Evolutionary conservation across 495 filamentous ascomycete genomes (phyloP).

Genomic region (Xylaria cubensis): DNA sequence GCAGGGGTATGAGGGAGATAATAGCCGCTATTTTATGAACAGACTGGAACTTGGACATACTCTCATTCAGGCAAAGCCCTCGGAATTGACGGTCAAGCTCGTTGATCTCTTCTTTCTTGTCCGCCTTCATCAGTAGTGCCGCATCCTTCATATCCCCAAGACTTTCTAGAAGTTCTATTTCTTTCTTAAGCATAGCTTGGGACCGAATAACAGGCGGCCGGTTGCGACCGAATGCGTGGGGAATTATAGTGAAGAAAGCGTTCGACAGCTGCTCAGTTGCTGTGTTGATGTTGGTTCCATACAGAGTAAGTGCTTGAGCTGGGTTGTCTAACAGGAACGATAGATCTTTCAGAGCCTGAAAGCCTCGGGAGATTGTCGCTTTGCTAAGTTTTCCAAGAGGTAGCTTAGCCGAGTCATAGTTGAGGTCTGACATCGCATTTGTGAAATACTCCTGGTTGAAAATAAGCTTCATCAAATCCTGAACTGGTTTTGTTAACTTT

Average conservation of each 20-base stretch:
- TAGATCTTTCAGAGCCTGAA: constrained; percentile 74
- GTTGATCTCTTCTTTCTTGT: constrained; percentile 55
- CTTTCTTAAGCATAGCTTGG: constrained; percentile 65
- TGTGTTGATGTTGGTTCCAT: constrained; percentile 43
- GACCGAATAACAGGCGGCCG: constrained; percentile 69
- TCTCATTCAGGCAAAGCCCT: constrained; percentile 74
- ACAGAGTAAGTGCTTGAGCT: constrained; percentile 52
- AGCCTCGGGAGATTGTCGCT: constrained; percentile 72
- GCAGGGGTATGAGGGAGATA: no score
- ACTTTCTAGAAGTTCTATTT: constrained; percentile 78
- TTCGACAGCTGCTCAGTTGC: constrained; percentile 71
- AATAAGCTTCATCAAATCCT: constrained; percentile 77
- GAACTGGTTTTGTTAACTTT: constrained; percentile 62
- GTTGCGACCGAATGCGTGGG: constrained; percentile 78
- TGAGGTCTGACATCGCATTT: constrained; percentile 68
- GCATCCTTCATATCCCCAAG: constrained; percentile 84
- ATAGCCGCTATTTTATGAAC: background rate
- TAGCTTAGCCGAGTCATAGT: constrained; percentile 79
- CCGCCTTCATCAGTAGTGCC: constrained; percentile 71
- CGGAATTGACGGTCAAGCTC: constrained; percentile 73
- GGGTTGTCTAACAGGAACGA: constrained; percentile 64
- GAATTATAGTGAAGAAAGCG: constrained; percentile 80
- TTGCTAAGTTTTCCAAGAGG: constrained; percentile 86
- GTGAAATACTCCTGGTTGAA: constrained; percentile 77
- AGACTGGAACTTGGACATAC: constrained; percentile 16